Conservation (phyloP, 1,284 basidiomycete species). For the Gomphus bonarii region DNA sequence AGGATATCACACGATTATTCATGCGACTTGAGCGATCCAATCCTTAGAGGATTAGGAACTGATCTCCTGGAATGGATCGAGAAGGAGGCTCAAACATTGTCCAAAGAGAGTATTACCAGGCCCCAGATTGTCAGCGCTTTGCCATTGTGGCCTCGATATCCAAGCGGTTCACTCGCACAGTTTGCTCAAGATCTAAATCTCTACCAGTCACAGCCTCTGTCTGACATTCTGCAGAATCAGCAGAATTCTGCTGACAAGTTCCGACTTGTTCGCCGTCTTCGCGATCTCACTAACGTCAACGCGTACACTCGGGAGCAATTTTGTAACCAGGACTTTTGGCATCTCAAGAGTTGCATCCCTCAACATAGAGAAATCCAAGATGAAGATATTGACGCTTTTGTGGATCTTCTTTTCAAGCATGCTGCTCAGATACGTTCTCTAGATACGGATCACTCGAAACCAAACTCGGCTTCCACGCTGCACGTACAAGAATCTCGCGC, state of each 20-base stretch:
- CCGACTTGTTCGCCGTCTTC: conserved; percentile 54
- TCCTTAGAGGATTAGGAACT: conserved; percentile 27
- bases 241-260: conserved; percentile 63
- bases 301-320: conserved; percentile 37
- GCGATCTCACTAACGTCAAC: conserved; percentile 31
- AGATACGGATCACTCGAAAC: conserved; percentile 25
- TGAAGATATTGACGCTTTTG: conserved; percentile 66
- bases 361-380: conserved; percentile 36
- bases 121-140: conserved; percentile 44
- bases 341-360: conserved; percentile 66
- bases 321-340: conserved; percentile 65
- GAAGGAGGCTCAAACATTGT: conserved; percentile 33
- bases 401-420: conserved; percentile 54
- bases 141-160: conserved; percentile 61
- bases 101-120: conserved; percentile 27
- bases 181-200: not conserved
- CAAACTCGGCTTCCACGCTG: not conserved
- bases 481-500: not conserved
- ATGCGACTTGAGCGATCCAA: conserved; percentile 20
- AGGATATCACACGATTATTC: conserved; percentile 46
- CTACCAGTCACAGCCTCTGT: conserved; percentile 22
- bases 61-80: conserved; percentile 59
- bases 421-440: conserved; percentile 51
- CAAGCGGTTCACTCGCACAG: conserved; percentile 23
- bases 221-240: conserved; percentile 42